Percentiles rank a stretch among this genome's conserved stretches.
Evolutionary conservation across 164 flowering plant genomes (phyloP).

Genomic region (Chimonanthus praecox): DNA sequence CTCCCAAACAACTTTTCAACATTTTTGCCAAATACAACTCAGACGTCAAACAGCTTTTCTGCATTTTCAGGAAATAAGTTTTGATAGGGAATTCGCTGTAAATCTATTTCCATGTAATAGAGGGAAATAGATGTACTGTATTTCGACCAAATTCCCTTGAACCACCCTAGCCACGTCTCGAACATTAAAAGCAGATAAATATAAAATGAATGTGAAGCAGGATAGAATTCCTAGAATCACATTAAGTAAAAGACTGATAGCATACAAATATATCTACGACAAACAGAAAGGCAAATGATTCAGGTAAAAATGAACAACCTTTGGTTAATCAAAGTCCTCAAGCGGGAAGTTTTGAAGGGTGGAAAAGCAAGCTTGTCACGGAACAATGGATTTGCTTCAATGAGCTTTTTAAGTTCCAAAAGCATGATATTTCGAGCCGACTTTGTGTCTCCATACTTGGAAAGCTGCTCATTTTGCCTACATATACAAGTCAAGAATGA

Average conservation of each 20-base stretch:
- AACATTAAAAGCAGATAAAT: neutral
- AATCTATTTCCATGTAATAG: too few species aligned
- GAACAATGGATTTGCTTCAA: conserved; percentile 81
- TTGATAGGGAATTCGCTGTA: too few species aligned
- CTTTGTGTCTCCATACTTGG: conserved; percentile 82
- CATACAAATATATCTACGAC: too few species aligned
- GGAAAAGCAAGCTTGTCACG: conserved; percentile 87
- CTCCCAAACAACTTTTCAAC: too few species aligned
- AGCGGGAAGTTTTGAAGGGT: conserved; percentile 54
- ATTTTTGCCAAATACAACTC: too few species aligned
- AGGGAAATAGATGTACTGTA: too few species aligned
- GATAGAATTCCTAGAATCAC: neutral
- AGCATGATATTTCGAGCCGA: conserved; percentile 81
- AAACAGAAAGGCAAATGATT: neutral
- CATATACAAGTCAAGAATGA: neutral
- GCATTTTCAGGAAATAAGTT: too few species aligned
- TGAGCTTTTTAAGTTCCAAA: conserved; percentile 72
- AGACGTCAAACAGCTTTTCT: too few species aligned
- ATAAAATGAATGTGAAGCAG: neutral
- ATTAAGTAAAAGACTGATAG: neutral
- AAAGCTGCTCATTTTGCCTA: conserved; percentile 85
- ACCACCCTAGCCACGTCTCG: neutral
- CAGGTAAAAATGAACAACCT: conserved; percentile 30
- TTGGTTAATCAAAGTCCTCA: conserved; percentile 73
- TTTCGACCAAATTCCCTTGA: too few species aligned